phyloP scores from a whole-genome alignment of 129 eudicot genomes.

The Erigeron canadensis region DNA sequence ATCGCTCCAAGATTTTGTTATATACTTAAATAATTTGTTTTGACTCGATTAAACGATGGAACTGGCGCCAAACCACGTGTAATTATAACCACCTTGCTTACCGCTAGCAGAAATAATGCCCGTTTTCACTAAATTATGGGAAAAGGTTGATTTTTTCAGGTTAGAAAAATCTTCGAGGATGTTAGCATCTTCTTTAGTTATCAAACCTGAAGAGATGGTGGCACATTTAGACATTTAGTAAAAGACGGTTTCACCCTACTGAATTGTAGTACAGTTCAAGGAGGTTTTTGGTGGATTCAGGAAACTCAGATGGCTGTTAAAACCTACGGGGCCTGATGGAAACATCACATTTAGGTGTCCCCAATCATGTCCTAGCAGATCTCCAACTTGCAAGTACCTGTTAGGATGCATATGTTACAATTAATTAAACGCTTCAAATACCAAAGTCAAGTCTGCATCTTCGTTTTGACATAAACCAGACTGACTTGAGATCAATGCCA shows the following conservation, averaged over 20 bases:
- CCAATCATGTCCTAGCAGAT: conserved; percentile 83
- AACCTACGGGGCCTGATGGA: conserved; percentile 95
- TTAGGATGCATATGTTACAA: too few relatives aligned
- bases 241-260: conserved; percentile 83
- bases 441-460: too few relatives aligned
- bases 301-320: conserved; percentile 79
- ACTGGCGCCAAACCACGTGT: conserved; percentile 41
- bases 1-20: too few relatives aligned
- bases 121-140: conserved; percentile 51
- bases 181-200: conserved; percentile 63
- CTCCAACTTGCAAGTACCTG: conserved; percentile 72
- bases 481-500: too few relatives aligned
- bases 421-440: too few relatives aligned
- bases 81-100: conserved; percentile 41
- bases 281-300: too few relatives aligned
- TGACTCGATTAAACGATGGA: conserved; percentile 20
- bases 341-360: conserved; percentile 83
- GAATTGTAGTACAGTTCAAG: too few relatives aligned
- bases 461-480: too few relatives aligned
- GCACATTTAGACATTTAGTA: conserved; percentile 72
- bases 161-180: conserved; percentile 65
- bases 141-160: conserved; percentile 52
- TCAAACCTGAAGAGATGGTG: conserved; percentile 90
- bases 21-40: too few relatives aligned
- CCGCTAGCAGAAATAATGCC: conserved; percentile 62